Evolutionary conservation across 495 filamentous ascomycete species (phyloP).

Genomic region (Schizothecium vesticola): DNA sequence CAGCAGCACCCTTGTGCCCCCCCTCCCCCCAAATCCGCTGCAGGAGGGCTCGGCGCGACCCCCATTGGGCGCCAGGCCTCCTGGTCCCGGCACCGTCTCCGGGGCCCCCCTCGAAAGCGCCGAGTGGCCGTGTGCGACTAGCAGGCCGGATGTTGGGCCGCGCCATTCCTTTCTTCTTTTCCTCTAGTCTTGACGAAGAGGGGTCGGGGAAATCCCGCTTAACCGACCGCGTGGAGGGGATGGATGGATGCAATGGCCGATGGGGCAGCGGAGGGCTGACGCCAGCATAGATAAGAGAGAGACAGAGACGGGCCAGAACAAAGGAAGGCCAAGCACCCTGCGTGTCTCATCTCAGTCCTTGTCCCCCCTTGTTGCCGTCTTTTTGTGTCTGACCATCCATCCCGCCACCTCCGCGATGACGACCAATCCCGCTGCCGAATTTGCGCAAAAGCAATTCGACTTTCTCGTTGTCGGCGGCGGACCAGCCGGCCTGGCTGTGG

Average conservation of each 20-base stretch:
- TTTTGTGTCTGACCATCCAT: not conserved
- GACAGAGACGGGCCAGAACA: not conserved
- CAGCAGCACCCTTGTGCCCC: not conserved
- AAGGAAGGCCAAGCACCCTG: not conserved
- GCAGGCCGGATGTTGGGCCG: not conserved
- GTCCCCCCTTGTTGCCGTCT: not conserved
- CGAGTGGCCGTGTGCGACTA: not conserved
- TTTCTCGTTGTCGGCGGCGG: constrained; percentile 60
- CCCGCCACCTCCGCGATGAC: not conserved
- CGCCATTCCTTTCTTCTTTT: not conserved
- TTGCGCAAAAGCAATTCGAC: constrained; percentile 61
- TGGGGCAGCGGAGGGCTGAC: not conserved
- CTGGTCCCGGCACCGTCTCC: not conserved
- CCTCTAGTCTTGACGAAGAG: not conserved
- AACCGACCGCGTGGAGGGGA: not conserved
- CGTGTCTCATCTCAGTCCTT: not conserved
- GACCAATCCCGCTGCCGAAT: constrained; percentile 1
- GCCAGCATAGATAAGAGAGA: not conserved
- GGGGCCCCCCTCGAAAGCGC: not conserved
- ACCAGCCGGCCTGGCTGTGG: constrained; percentile 51
- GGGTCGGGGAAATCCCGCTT: not conserved
- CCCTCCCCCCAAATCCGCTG: not conserved
- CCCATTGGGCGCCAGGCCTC: not conserved
- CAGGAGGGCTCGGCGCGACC: not conserved
- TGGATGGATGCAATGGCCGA: not conserved